Percentiles rank a stretch among this genome's conserved stretches.
phyloP scores from a whole-genome alignment of 2,329 filamentous ascomycete species.

The Aureobasidium sp. region DNA sequence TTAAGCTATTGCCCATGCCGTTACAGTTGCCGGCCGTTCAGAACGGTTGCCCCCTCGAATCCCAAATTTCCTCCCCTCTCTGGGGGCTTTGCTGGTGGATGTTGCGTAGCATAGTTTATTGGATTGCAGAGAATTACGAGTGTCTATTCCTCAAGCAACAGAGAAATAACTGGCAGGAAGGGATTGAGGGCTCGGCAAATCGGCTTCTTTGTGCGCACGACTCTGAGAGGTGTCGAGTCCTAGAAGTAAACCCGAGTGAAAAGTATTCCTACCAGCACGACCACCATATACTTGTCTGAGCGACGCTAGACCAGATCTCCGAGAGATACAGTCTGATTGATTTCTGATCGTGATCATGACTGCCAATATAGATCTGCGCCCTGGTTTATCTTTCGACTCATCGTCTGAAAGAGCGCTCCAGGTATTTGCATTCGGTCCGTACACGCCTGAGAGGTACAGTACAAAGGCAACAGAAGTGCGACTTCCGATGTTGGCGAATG shows the following conservation, averaged over 20 bases:
- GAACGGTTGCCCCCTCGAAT: conserved; percentile 7
- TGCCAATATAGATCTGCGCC: background rate
- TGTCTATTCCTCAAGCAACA: background rate
- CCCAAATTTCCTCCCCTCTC: conserved; percentile 3
- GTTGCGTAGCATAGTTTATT: background rate
- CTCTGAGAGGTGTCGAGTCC: background rate
- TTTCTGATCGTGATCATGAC: background rate
- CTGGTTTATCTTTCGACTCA: background rate
- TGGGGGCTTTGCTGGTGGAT: background rate
- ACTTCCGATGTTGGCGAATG: background rate
- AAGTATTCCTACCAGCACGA: background rate
- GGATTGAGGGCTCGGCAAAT: background rate
- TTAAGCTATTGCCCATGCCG: conserved; percentile 7
- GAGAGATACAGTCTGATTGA: background rate
- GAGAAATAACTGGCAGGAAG: background rate
- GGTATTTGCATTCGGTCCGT: background rate
- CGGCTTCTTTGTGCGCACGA: background rate
- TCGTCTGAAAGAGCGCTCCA: background rate
- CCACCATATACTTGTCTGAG: background rate
- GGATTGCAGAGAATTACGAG: background rate
- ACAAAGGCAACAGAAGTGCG: background rate
- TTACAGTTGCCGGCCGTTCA: conserved; percentile 9
- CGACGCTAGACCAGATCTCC: background rate
- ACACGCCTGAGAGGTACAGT: background rate
- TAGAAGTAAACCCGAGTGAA: background rate